phyloP scores from a whole-genome alignment of 306 rosid genomes.

The Vigna radiata region DNA sequence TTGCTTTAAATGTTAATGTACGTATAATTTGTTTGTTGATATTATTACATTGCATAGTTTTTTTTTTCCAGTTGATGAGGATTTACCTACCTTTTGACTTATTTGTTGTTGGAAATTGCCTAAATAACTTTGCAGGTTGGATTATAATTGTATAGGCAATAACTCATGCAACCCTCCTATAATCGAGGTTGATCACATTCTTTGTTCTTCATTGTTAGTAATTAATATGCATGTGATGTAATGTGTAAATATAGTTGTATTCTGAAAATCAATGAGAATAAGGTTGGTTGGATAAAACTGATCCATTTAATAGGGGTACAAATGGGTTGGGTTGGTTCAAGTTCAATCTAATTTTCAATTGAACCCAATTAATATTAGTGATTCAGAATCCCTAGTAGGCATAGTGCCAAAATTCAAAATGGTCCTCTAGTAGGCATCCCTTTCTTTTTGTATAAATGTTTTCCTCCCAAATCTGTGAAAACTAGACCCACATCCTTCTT shows the following conservation, averaged over 20 bases:
- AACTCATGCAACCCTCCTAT: conserved; percentile 46
- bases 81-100: conserved; percentile 1
- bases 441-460: conserved; percentile 87
- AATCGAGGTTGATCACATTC: conserved; percentile 58
- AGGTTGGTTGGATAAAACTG: too few species aligned
- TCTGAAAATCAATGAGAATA: too few species aligned
- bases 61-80: conserved; percentile 7
- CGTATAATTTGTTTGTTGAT: too few species aligned
- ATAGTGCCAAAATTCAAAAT: conserved; percentile 79
- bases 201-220: conserved; percentile 6
- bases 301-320: too few species aligned
- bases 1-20: too few species aligned
- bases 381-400: conserved; percentile 15
- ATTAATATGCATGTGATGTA: too few species aligned
- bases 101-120: neutral
- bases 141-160: conserved; percentile 42
- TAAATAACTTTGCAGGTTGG: conserved; percentile 59
- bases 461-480: conserved; percentile 94
- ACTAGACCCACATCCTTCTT: conserved; percentile 82
- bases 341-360: too few species aligned
- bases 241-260: too few species aligned
- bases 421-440: conserved; percentile 80
- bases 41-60: conserved; percentile 1
- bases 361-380: too few species aligned
- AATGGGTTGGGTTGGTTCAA: too few species aligned